These are phyloP conservation scores for Sisymbrium altissimum DNA, from an alignment of 345 rosid species.

Conservation along the genomic window DNA sequence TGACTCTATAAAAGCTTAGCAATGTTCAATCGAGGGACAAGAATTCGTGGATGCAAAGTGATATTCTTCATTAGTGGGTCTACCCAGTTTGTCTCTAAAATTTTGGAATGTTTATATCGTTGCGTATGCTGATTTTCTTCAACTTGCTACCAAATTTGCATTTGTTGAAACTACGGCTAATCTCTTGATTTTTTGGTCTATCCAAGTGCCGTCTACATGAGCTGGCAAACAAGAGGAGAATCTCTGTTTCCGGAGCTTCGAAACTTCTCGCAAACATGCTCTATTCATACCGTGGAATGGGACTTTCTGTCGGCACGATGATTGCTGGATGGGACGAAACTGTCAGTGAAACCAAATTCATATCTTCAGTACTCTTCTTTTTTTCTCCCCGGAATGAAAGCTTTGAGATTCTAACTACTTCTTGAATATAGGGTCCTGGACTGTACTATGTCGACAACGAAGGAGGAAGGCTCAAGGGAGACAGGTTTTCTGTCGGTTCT, in stretches of 20 bases:
- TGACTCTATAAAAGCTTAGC: background rate
- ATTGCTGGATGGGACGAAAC: slow-evolving; percentile 99
- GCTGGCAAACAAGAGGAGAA: slow-evolving; percentile 95
- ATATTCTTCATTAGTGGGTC: background rate
- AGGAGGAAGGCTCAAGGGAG: slow-evolving; percentile 97
- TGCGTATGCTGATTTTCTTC: background rate
- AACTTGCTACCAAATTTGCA: background rate
- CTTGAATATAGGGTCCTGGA: slow-evolving; percentile 79
- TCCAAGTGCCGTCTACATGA: slow-evolving; percentile 93
- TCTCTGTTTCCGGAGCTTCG: slow-evolving; percentile 97
- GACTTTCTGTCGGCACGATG: slow-evolving; percentile 97
- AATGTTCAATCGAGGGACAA: background rate
- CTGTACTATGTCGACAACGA: slow-evolving; percentile 96
- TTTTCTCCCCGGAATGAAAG: slow-evolving; percentile 2
- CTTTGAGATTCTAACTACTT: background rate
- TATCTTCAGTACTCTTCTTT: slow-evolving; percentile 1
- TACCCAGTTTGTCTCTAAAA: background rate
- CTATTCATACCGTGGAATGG: slow-evolving; percentile 98
- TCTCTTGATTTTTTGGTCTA: slow-evolving; percentile 21
- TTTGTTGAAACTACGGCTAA: background rate
- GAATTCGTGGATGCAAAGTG: background rate
- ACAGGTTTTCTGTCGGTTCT: slow-evolving; percentile 96
- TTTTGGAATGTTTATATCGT: background rate
- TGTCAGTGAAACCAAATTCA: slow-evolving; percentile 40
- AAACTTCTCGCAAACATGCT: slow-evolving; percentile 97